A percentile compares a stretch with the other conserved stretches of the same genome.
phyloP scores from a whole-genome alignment of 352 stramenopile genomes.

The Globisporangium heterothallicum region DNA sequence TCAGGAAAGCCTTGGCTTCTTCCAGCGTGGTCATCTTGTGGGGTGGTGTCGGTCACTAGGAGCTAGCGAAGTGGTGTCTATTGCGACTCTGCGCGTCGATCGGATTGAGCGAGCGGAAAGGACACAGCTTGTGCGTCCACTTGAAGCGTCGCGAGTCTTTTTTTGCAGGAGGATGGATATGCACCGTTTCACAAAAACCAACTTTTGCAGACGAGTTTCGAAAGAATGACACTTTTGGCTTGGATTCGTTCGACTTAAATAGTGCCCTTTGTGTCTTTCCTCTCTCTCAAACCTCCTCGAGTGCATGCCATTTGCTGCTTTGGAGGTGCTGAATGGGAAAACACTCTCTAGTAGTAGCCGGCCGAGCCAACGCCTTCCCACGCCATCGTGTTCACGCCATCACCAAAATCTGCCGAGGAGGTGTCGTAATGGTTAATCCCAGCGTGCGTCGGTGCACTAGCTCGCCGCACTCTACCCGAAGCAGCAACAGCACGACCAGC shows the following conservation, averaged over 20 bases:
- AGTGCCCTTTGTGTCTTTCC: neutral
- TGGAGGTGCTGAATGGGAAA: neutral
- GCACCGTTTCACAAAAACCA: neutral
- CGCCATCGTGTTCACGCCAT: constrained; percentile 57
- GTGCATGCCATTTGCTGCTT: neutral
- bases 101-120: too few species aligned
- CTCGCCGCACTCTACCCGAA: neutral
- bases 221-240: neutral
- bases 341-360: constrained; percentile 40
- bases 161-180: neutral
- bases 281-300: neutral
- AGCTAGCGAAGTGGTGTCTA: too few species aligned
- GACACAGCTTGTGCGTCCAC: neutral
- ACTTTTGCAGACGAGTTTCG: neutral
- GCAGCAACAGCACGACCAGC: neutral
- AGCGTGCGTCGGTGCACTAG: constrained; percentile 19
- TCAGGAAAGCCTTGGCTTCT: constrained; percentile 86
- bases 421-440: constrained; percentile 61
- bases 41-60: too few species aligned
- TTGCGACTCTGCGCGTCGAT: too few species aligned
- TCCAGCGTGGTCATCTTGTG: constrained; percentile 82
- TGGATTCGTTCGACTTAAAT: neutral
- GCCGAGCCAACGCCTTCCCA: constrained; percentile 70
- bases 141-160: constrained; percentile 12
- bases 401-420: constrained; percentile 32